These are phyloP conservation scores for Coniochaeta sp. DNA, from an alignment of 2,329 filamentous ascomycete species.

Conservation along the genomic window DNA sequence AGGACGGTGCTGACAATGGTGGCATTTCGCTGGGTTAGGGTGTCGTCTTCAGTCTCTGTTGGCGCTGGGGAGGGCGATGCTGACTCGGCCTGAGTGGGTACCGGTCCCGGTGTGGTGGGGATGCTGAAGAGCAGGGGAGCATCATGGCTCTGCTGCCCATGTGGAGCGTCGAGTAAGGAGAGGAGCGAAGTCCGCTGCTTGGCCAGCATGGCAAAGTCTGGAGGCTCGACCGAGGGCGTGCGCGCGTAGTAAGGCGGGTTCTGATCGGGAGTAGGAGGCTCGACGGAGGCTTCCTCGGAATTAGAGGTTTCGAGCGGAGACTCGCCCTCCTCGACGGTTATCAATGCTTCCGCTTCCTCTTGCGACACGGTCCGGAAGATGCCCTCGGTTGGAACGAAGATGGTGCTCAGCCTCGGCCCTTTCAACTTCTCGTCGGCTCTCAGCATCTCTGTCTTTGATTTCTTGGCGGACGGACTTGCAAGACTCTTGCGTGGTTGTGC, in stretches of 20 bases:
- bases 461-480: conserved; percentile 24
- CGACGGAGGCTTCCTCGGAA: conserved; percentile 11
- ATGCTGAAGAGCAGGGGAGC: conserved; percentile 24
- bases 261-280: conserved; percentile 25
- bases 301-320: conserved; percentile 6
- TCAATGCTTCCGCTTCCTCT: conserved; percentile 38
- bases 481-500: conserved; percentile 21
- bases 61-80: conserved; percentile 4
- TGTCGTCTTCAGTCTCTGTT: conserved; percentile 7
- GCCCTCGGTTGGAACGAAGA: conserved; percentile 56
- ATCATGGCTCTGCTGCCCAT: conserved; percentile 26
- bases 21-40: background rate
- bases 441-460: conserved; percentile 23
- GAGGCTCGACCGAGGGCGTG: conserved; percentile 56
- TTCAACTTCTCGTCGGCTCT: conserved; percentile 25
- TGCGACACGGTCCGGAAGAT: conserved; percentile 55
- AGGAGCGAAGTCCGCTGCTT: conserved; percentile 52
- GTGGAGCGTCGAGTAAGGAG: conserved; percentile 53
- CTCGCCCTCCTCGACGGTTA: conserved; percentile 12
- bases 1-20: background rate
- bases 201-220: conserved; percentile 46
- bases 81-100: conserved; percentile 4
- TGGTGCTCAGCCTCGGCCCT: conserved; percentile 38
- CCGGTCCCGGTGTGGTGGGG: conserved; percentile 32
- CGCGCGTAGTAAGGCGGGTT: conserved; percentile 39